These are phyloP conservation scores for Obelidium mucronatum DNA, from an alignment of 192 early-diverging fungal genomes.

Conservation along the genomic window DNA sequence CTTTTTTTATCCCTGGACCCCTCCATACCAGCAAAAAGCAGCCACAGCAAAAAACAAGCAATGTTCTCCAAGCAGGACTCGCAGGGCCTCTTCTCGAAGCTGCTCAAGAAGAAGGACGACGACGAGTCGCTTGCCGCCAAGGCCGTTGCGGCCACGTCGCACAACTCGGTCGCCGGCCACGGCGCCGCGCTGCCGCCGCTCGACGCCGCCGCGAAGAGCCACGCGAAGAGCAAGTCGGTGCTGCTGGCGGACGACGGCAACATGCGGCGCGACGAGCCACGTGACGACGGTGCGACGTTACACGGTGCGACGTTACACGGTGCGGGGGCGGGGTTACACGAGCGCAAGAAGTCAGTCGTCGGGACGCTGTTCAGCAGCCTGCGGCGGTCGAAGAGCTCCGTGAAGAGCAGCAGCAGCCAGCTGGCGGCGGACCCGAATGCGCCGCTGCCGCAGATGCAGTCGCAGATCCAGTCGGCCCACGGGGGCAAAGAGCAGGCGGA, in stretches of 20 bases:
- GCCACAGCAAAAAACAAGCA: no score
- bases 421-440: not conserved
- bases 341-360: slow-evolving; percentile 21
- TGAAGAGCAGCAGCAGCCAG: slow-evolving; percentile 20
- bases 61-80: not conserved
- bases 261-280: no score
- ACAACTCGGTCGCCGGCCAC: no score
- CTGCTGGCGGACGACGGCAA: slow-evolving; percentile 21
- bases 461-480: no score
- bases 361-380: slow-evolving; percentile 6
- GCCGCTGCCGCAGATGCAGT: not conserved
- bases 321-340: no score
- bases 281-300: not conserved
- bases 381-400: not conserved
- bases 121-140: not conserved
- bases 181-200: no score
- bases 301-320: no score
- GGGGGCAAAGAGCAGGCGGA: no score
- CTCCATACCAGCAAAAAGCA: not conserved
- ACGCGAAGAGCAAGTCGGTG: slow-evolving; percentile 8
- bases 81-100: not conserved
- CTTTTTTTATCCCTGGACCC: no score
- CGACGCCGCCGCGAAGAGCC: no score
- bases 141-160: no score
- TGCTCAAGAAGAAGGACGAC: not conserved